A percentile compares a stretch with the other conserved stretches of the same genome.
phyloP scores from a whole-genome alignment of 225 moss, liverwort and hornwort genomes.

The Climacium dendroides region DNA sequence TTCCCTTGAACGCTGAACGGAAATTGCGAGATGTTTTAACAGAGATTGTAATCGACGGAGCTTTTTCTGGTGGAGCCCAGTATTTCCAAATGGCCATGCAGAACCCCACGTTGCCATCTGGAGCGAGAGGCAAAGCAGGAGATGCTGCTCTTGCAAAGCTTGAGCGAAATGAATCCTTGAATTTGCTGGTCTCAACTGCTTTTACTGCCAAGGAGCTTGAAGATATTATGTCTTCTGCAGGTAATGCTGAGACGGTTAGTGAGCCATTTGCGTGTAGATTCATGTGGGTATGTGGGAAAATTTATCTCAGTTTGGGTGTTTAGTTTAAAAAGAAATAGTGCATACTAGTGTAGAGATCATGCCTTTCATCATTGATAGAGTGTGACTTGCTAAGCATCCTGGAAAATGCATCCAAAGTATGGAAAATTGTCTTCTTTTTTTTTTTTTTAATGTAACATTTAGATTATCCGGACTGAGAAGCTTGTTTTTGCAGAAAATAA shows the following conservation, averaged over 20 bases:
- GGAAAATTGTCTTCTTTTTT: not conserved
- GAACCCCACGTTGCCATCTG: conserved; percentile 42
- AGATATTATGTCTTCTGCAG: conserved; percentile 58
- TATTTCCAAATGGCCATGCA: conserved; percentile 91
- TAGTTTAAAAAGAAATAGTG: not conserved
- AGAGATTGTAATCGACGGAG: conserved; percentile 86
- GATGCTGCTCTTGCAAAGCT: conserved; percentile 56
- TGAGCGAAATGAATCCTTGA: conserved; percentile 35
- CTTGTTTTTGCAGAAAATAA: conserved; percentile 48
- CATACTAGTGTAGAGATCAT: not conserved
- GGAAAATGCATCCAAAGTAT: not conserved
- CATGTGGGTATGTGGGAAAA: not conserved
- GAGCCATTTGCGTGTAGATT: not conserved
- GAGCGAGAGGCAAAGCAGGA: conserved; percentile 56
- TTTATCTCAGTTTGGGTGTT: not conserved
- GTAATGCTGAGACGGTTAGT: conserved; percentile 5
- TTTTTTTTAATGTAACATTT: not conserved
- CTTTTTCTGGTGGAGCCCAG: conserved; percentile 85
- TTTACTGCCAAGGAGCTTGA: conserved; percentile 71
- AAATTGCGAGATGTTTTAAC: conserved; percentile 79
- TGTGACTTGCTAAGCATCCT: not conserved
- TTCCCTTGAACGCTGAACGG: conserved; percentile 81
- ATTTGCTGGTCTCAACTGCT: conserved; percentile 57
- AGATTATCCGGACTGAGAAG: not conserved
- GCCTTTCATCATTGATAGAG: not conserved